Evolutionary conservation across 2,329 filamentous ascomycete species (phyloP), one percentile per base, ranked within the genome.

Genomic region (Ceratocystis smalleyi): DNA sequence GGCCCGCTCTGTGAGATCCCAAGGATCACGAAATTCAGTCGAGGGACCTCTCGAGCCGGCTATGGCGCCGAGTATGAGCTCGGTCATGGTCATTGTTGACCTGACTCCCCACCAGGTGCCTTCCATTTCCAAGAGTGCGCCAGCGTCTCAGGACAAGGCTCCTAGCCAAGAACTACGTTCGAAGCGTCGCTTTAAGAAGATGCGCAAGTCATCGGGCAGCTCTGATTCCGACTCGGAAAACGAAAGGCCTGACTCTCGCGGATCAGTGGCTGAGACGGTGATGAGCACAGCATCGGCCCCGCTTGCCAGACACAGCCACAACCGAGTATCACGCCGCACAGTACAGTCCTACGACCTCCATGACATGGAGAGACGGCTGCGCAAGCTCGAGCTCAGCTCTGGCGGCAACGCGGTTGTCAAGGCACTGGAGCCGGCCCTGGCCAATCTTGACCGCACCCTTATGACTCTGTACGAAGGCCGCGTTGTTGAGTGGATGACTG

Each of bases 311-410:
- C 68, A 69, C 35, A 60, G 62, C 10, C 62, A 62, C 49, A 43
- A 59, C n/a, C 63, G 62, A n/a, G 59, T 47, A 15, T 32, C 62
- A 5, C 59, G 65, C 24, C 59, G 63, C 63, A 17, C 57, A 30
- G 43, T 43, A 5, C 64, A 64, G 22, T 35, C 59, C 65, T 71
- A 74, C 22, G 77, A 75, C 6, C 70, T 78, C 17, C 73, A 73
- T 27, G 79, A 81, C 47, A 76, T 80, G 71, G 78, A 80, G 67
- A 73, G 73, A 10, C 75, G 79, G 1, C 69, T 81, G 12, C 74
- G 75, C 5, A 72, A 73, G 17, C 72, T 81, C 1, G 79, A 81
- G 70, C 54, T 57, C 17, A 72, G 73, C 17, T 77, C 78, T 60
- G 57, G 60, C 30, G 75, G 77, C 49, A 77, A 80, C 47, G 70